Evolutionary conservation across 805 yeast species (phyloP).

Genomic region (Sugiyamaella americana): DNA sequence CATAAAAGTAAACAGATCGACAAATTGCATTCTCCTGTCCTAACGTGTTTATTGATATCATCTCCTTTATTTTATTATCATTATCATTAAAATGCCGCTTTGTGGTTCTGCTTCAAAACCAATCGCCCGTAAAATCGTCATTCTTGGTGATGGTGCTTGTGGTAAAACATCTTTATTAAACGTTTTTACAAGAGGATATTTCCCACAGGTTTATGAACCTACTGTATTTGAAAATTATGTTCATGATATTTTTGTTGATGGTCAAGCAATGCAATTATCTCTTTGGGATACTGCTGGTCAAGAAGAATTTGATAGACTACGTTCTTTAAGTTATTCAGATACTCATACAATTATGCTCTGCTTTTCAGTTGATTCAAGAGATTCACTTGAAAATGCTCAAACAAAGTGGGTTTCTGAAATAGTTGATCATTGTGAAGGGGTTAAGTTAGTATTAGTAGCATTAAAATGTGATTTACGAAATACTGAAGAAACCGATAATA

Average conservation of each 20-base stretch:
- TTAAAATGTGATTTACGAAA: conserved; percentile 88
- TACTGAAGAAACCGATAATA: conserved; percentile 26
- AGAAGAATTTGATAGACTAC: conserved; percentile 91
- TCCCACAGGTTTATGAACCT: conserved; percentile 97
- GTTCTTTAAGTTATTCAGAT: conserved; percentile 89
- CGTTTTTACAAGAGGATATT: conserved; percentile 94
- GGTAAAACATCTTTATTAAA: conserved; percentile 93
- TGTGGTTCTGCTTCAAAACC: conserved; percentile 37
- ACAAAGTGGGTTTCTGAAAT: conserved; percentile 97
- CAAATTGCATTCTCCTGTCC: no score
- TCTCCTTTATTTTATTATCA: no score
- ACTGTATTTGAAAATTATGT: conserved; percentile 96
- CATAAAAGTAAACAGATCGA: no score
- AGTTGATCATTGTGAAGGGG: conserved; percentile 95
- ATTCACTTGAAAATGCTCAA: conserved; percentile 90
- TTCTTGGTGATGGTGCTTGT: conserved; percentile 97
- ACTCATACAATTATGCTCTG: conserved; percentile 97
- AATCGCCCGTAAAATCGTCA: conserved; percentile 84
- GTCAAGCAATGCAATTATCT: conserved; percentile 84
- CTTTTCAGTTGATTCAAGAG: conserved; percentile 89
- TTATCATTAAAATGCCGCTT: conserved; percentile 36
- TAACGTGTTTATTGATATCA: no score
- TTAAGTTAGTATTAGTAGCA: conserved; percentile 87
- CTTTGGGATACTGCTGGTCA: conserved; percentile 99
- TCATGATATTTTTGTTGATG: conserved; percentile 93